Evolutionary conservation across 108 stramenopile species (phyloP), one percentile per base, ranked within the genome.

Genomic region (Halocafeteria seosinensis): DNA sequence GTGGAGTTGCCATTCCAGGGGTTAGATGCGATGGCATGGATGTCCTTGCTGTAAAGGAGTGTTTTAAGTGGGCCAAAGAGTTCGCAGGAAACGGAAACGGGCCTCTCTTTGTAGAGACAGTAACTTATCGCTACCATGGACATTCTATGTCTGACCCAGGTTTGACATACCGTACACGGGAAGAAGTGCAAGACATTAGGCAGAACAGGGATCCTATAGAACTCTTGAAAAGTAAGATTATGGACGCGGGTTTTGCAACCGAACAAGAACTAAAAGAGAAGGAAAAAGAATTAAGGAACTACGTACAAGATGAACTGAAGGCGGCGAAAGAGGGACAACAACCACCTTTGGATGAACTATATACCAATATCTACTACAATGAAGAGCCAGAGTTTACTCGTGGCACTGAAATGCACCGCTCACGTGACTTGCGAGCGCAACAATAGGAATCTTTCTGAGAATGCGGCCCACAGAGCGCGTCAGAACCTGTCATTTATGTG

Each of bases 71-170:
- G 69, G 91, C 84, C 50, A 90, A 91, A 82, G 93, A 95, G 3
- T 87, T 83, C 64, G 87, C 83, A n/a, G 62, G 66, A 21, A 37
- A 69, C 28, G 97, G 97, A 50, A 95, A 96, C 55, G 97, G 97
- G 31, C 97, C 97, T 50, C 90, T 99, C 73, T 96, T 91, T 75
- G 78, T 99, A 29, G 96, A 98, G 78, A 85, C 88, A 81, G 87
- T 87, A 82, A 94, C 95, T 33, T 92, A 93, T 76, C 89, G 97
- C 58, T 99, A 99, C 91, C 97, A 99, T 73, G 97, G 97, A 47
- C 97, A 99, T 80, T 88, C 87, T 78, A 99, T 99, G 97, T 88
- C 87, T 42, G 97, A 99, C 78, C 97, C 97, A 6, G 97, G 97
- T 38, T 94, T 94, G 12, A 94, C 97, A 17, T 99, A 99, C 86